Evolutionary conservation across 225 moss, liverwort and hornwort genomes (phyloP).

Genomic region (Climacium dendroides): DNA sequence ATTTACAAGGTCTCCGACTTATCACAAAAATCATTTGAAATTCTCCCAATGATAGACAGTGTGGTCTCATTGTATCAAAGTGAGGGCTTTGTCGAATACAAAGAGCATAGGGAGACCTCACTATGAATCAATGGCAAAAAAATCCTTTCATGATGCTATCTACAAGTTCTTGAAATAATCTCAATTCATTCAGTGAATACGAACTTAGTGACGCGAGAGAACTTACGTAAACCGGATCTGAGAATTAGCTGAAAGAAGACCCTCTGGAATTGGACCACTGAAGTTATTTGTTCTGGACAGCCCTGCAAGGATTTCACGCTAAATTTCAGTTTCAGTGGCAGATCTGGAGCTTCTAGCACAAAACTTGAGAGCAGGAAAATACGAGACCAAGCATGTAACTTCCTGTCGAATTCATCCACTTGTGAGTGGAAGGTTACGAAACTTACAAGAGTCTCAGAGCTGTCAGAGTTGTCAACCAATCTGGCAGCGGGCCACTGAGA

Average conservation of each 20-base stretch:
- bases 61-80: not conserved
- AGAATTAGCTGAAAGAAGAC: not conserved
- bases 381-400: not conserved
- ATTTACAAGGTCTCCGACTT: not conserved
- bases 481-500: not conserved
- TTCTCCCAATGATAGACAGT: not conserved
- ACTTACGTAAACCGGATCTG: not conserved
- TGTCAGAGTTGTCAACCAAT: not conserved
- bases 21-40: not conserved
- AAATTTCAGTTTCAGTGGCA: not conserved
- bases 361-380: not conserved
- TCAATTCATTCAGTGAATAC: not conserved
- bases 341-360: not conserved
- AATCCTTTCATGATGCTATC: no score
- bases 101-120: not conserved
- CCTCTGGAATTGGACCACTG: not conserved
- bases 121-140: not conserved
- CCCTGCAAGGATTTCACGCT: not conserved
- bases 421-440: no score
- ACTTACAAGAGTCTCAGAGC: not conserved
- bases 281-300: not conserved
- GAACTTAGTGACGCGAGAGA: not conserved
- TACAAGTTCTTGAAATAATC: not conserved
- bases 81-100: not conserved
- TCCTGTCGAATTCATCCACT: no score